Evolutionary conservation across 2,329 filamentous ascomycete species (phyloP), one percentile per base, ranked within the genome.

Genomic region (Chrysosporium queenslandicum): DNA sequence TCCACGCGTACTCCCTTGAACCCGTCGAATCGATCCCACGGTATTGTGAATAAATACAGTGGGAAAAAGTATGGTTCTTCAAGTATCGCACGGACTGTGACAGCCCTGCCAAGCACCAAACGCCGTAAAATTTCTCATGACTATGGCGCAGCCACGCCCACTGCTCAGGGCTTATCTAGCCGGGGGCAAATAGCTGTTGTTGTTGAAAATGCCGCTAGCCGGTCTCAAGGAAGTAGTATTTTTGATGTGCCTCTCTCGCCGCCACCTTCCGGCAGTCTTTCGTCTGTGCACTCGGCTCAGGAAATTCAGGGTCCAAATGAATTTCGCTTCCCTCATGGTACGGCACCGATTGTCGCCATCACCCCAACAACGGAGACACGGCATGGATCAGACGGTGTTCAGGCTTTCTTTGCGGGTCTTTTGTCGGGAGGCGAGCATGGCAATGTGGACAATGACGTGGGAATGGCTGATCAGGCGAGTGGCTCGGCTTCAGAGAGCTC

Each of bases 201-300:
- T 1, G 63, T 67, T 36, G 55, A 61, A 36, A 62, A 61, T 34
- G 54, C 57, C 16, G 46, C 58, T 16, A 40, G n/a, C 11, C 47
- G 30, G 12, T 49, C 51, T 14, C 50, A 53, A 21, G 29, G 29
- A 9, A 52, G 47, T 8, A 52, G 23, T 45, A 53, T 66, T 3
- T 67, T 64, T 40, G 64, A 72, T 53, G 55, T 69, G 21, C 63
- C 63, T 5, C 63, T 60, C 27, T 74, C 71, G 21, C 70, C 73
- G 14, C 70, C 71, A 29, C 61, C 60, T 16, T 70, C 71, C 29
- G 64, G 63, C 3, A 66, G 61, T 52, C 53, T 57, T 1, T 66
- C 65, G 16, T 67, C 67, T 1, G 49, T 43, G 14, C 34, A 27
- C 39, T 25, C 46, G n/a, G 57, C n/a, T 20, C 39, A 37, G 14